Evolutionary conservation across 2,329 filamentous ascomycete genomes (phyloP).

Genomic region (Verticillium klebahnii): DNA sequence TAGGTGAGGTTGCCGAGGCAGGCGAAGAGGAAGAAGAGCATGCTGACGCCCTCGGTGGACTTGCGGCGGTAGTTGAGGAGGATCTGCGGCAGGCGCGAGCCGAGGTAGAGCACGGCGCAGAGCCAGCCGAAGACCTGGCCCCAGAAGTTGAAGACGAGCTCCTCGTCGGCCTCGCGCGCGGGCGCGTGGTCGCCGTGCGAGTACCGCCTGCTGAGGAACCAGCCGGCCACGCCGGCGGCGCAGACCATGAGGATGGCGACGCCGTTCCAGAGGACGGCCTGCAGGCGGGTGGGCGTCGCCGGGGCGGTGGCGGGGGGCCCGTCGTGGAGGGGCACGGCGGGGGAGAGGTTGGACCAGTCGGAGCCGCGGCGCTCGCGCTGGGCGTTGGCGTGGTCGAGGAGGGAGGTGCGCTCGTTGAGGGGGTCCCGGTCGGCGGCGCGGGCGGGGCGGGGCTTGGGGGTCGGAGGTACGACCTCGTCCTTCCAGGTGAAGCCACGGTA

Average conservation of each 20-base stretch:
- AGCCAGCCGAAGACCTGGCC: constrained; percentile 94
- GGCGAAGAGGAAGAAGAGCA: constrained; percentile 95
- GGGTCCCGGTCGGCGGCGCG: constrained; percentile 41
- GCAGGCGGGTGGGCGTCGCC: constrained; percentile 45
- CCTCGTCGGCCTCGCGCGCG: constrained; percentile 37
- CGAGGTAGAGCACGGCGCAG: constrained; percentile 84
- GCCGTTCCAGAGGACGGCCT: constrained; percentile 67
- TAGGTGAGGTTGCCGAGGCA: constrained; percentile 94
- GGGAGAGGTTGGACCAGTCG: constrained; percentile 65
- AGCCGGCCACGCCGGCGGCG: constrained; percentile 76
- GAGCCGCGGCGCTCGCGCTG: constrained; percentile 44
- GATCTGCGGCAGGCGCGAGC: constrained; percentile 83
- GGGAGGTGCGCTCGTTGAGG: constrained; percentile 49
- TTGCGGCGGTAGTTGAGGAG: constrained; percentile 89
- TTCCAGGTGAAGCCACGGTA: constrained; percentile 78
- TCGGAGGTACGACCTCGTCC: constrained; percentile 43
- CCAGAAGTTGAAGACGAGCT: constrained; percentile 64
- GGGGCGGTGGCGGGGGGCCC: constrained; percentile 38
- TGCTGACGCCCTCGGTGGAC: constrained; percentile 86
- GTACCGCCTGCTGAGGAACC: constrained; percentile 65
- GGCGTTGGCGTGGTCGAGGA: constrained; percentile 41
- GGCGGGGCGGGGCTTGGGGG: constrained; percentile 31
- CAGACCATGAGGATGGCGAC: constrained; percentile 77
- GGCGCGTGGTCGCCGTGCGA: constrained; percentile 32
- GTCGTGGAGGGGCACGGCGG: constrained; percentile 71